These are phyloP conservation scores for Thielaviopsis musarum DNA, from an alignment of 2,329 filamentous ascomycete genomes.

Conservation along the genomic window DNA sequence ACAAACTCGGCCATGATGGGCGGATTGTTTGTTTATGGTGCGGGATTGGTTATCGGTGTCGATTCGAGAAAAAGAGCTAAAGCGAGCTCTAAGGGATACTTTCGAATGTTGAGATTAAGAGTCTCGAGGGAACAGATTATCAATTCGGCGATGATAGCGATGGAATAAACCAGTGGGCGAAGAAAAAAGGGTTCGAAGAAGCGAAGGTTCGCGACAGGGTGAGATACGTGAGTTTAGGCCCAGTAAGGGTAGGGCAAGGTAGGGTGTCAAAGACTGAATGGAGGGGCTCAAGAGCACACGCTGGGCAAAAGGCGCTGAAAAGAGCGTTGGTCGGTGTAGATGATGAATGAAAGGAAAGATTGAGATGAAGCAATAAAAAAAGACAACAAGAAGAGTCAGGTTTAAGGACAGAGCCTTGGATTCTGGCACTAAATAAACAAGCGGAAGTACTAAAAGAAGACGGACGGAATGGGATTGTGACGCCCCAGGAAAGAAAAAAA, in stretches of 20 bases:
- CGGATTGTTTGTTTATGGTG: constrained; percentile 12
- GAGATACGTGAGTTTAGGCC: not conserved
- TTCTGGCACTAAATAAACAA: not conserved
- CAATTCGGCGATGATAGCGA: not conserved
- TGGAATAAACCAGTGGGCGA: not conserved
- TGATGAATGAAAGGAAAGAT: not conserved
- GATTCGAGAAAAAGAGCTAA: not conserved
- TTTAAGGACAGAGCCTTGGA: not conserved
- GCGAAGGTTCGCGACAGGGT: not conserved
- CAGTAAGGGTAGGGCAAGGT: not conserved
- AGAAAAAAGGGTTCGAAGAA: not conserved
- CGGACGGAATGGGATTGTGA: not conserved
- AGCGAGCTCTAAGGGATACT: constrained; percentile 9
- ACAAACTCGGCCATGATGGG: constrained; percentile 94
- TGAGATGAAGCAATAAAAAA: not conserved
- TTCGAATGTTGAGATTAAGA: not conserved
- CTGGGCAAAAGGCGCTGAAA: not conserved
- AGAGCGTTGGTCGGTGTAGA: not conserved
- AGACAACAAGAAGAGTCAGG: not conserved
- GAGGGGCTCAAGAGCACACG: not conserved
- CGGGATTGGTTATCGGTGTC: constrained; percentile 8
- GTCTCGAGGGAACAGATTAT: not conserved
- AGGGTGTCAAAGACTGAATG: constrained; percentile 2
- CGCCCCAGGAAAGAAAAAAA: not conserved
- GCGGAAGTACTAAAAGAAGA: not conserved